Base-by-base conservation (phyloP, 805 yeast species). In the Yamadazyma insecticola region DNA sequence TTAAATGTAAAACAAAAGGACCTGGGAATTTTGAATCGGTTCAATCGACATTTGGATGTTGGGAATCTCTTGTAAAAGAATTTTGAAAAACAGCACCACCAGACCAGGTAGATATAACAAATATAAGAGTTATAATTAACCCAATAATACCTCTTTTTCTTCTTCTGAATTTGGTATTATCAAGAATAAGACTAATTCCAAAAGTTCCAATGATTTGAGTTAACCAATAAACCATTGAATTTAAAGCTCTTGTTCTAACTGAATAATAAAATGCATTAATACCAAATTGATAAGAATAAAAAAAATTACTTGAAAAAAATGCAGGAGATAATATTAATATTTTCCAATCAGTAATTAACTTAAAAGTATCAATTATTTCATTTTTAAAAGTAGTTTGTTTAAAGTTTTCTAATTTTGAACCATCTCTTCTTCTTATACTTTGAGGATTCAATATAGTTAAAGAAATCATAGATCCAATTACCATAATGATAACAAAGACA, bases 1-100 rank as follows among this genome's bases (percentile, higher is more conserved):
- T 67, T 55, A 74, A 68, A 60, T 73, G 74, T 35, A 74, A 53
- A 48, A 73, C 64, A 67, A 71, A 61, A 16, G 74, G 76, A 1
- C 78, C 78, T 30, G 69, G 62, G 46, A 68, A 74, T 8, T 38
- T 39, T 9, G 53, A 30, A 26, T 64, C 67, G 28, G 55, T 59
- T 57, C 63, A 72, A 50, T 67, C 74, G 22, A 70, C 56, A 14
- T 34, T 48, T 49, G 33, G 70, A 50, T 10, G 72, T 21, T 10
- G 39, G 19, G 29, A 37, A 12, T 10, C 22, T 20, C 33, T 24
- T 11, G 33, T 28, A 18, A 29, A 26, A 6, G 16, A 29, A 15
- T 35, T 35, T 32, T 28, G 37, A 24, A 30, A 40, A n/a, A 28
- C 24, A 24, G 24, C 24, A 26, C 39, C 39, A 21, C 33, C 37